Percentiles rank a stretch among this genome's conserved stretches.
These are phyloP conservation scores for Chloranthus sessilifolius DNA, from an alignment of 164 flowering plant genomes.

Conservation along the genomic window DNA sequence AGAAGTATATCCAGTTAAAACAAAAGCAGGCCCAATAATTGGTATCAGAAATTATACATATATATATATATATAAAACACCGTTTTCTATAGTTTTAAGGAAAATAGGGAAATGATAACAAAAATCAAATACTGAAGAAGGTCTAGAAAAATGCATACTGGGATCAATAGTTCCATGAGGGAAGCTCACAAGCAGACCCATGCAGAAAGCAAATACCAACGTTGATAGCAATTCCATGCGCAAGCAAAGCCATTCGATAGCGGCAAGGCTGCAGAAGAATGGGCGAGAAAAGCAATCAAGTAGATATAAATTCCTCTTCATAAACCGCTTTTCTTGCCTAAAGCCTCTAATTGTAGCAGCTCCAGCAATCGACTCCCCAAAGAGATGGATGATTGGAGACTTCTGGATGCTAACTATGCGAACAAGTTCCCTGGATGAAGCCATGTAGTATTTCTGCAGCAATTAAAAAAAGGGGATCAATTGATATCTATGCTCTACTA, in stretches of 20 bases:
- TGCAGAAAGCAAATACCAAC: constrained; percentile 93
- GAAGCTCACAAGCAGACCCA: constrained; percentile 90
- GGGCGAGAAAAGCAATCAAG: constrained; percentile 98
- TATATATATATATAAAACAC: not conserved
- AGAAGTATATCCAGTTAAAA: constrained; percentile 8
- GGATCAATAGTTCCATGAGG: constrained; percentile 96
- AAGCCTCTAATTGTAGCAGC: constrained; percentile 97
- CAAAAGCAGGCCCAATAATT: not conserved
- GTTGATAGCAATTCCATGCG: constrained; percentile 98
- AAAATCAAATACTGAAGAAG: not conserved
- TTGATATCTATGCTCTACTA: not conserved
- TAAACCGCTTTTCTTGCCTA: constrained; percentile 92
- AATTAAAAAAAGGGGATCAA: constrained; percentile 7
- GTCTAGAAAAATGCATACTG: constrained; percentile 44
- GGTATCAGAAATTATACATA: not conserved
- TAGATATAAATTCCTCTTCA: constrained; percentile 93
- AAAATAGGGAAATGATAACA: too few species aligned
- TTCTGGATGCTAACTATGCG: constrained; percentile 96
- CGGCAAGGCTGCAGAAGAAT: constrained; percentile 90
- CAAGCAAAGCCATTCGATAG: constrained; percentile 98
- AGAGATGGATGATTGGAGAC: constrained; percentile 90
- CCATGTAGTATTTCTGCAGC: constrained; percentile 99
- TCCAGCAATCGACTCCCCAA: constrained; percentile 98
- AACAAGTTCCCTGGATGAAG: constrained; percentile 93
- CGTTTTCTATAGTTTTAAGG: not conserved